Base-by-base conservation (phyloP, 352 stramenopile genomes). In the Globisporangium emineosum region DNA sequence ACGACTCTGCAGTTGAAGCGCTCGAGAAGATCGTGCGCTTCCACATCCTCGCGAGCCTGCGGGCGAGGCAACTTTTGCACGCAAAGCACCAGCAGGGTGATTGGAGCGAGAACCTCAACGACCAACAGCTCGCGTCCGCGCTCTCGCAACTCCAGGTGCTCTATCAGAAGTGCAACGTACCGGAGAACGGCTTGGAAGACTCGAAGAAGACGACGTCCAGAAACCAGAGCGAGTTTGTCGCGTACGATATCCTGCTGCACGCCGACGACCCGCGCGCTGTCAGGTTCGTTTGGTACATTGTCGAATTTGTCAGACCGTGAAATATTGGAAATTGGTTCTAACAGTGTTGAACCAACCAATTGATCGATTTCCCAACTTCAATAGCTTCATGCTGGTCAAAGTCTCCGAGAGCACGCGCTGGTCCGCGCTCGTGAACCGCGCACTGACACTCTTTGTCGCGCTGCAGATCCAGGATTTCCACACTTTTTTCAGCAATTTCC, bases 101-200 rank as follows among this genome's bases (percentile, higher is more conserved):
- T 42, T 92, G 83, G 83, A 92, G 83, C 55, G 79, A 90, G 62
- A 78, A 73, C 37, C 67, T 92, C 10, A 87, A 92, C 57, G 73
- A 89, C 58, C 74, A 92, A 49, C 83, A 92, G 61, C 69, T 92
- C 29, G 68, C 66, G 32, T 92, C 83, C 4, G 81, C 83, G 21
- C 60, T 92, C 19, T 72, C 75, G 0, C 72, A 88, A 55, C 67
- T 92, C 2, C 75, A 83, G 30, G 67, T 51, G 35, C 68, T 86
- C 43, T 86, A 79, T 47, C 56, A 53, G 5, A 65, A 62, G 33
- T 21, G 29, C 51, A 42, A 8, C 8, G n/a, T 7, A 21, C 13
- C 42, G 17, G 25, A 49, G 25, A 50, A 57, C 37, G 54, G 70
- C 23, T 55, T 70, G 4, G 30, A 76, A 2, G 47, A 52, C 3